These are phyloP conservation scores for Aspergillus sp. DNA, from an alignment of 2,329 filamentous ascomycete genomes.

Conservation along the genomic window DNA sequence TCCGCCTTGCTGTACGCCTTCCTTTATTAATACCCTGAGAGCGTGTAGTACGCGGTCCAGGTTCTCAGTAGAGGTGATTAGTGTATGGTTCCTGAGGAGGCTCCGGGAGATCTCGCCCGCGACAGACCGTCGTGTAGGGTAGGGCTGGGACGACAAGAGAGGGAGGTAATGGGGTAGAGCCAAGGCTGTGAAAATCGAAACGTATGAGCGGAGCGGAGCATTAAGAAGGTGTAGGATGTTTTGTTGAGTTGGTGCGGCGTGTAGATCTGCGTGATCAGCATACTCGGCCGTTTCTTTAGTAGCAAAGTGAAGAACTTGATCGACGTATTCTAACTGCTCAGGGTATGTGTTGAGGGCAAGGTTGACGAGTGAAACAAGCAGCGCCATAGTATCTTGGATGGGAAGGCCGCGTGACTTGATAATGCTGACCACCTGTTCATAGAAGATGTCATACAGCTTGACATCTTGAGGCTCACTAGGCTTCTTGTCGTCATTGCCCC, in stretches of 20 bases:
- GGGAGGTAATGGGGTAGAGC: conserved; percentile 90
- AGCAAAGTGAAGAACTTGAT: conserved; percentile 88
- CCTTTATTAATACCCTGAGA: conserved; percentile 86
- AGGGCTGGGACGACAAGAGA: conserved; percentile 86
- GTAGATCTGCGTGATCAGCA: conserved; percentile 91
- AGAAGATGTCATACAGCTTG: conserved; percentile 95
- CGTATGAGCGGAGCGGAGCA: conserved; percentile 83
- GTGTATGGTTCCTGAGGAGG: conserved; percentile 78
- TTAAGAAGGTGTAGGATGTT: conserved; percentile 88
- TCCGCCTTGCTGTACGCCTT: conserved; percentile 79
- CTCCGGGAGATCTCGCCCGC: conserved; percentile 83
- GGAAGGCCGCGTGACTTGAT: conserved; percentile 88
- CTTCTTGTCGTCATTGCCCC: conserved; percentile 37
- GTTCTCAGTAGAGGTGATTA: conserved; percentile 73
- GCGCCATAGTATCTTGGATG: conserved; percentile 90
- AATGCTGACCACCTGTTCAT: conserved; percentile 89
- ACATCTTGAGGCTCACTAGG: conserved; percentile 58
- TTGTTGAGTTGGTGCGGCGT: conserved; percentile 82
- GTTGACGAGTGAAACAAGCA: conserved; percentile 91
- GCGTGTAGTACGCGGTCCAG: conserved; percentile 87
- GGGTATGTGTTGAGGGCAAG: conserved; percentile 96
- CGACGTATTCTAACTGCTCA: conserved; percentile 86
- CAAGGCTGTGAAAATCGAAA: conserved; percentile 93
- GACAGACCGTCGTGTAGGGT: conserved; percentile 85
- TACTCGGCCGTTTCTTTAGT: conserved; percentile 83